phyloP scores from a whole-genome alignment of 2,329 filamentous ascomycete species.

The Aureobasidium mangrovei region DNA sequence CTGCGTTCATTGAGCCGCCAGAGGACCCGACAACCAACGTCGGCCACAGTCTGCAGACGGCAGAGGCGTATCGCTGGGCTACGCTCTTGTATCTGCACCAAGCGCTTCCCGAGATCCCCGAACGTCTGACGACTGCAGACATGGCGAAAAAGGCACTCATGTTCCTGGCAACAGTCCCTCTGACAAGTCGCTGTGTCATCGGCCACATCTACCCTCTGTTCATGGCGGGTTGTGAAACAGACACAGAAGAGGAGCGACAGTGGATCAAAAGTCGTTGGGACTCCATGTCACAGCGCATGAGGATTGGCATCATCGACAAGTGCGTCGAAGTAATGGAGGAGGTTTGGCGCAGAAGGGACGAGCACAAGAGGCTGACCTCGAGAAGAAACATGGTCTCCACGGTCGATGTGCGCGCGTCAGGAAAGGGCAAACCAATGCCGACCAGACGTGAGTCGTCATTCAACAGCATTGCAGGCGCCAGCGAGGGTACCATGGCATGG shows the following conservation, averaged over 20 bases:
- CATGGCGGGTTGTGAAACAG: constrained; percentile 57
- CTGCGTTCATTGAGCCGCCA: constrained; percentile 48
- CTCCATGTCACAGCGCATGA: constrained; percentile 52
- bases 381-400: constrained; percentile 30
- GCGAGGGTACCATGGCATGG: constrained; percentile 14
- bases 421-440: background rate
- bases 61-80: constrained; percentile 58
- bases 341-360: constrained; percentile 57
- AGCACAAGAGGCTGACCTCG: constrained; percentile 29
- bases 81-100: constrained; percentile 59
- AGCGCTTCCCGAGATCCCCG: constrained; percentile 59
- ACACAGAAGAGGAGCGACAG: constrained; percentile 49
- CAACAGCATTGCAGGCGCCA: constrained; percentile 8
- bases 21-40: constrained; percentile 56
- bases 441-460: constrained; percentile 5
- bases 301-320: constrained; percentile 59
- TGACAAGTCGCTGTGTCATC: constrained; percentile 54
- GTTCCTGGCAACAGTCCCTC: constrained; percentile 54
- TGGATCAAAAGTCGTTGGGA: constrained; percentile 58
- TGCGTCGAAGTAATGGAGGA: constrained; percentile 57
- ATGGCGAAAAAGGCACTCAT: constrained; percentile 55
- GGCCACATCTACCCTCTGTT: constrained; percentile 63
- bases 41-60: constrained; percentile 57
- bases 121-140: constrained; percentile 42
- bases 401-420: constrained; percentile 16